Base-by-base conservation (phyloP, 176 grass and related monocot species). In the Oryza australiensis region DNA sequence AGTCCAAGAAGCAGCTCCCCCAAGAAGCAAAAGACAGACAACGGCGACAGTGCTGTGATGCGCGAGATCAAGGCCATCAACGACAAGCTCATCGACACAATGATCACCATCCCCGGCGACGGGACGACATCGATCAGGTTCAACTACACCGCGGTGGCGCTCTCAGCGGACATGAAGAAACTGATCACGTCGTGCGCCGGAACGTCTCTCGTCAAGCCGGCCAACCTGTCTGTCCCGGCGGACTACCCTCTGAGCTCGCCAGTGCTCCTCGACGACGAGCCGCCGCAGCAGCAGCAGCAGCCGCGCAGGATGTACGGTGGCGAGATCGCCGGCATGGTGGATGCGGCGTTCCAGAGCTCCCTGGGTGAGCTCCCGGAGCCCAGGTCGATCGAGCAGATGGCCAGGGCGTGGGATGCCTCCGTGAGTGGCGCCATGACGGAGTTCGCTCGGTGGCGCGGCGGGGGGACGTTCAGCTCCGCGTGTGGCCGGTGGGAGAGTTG, bases 181-280 rank as follows among this genome's bases (percentile, higher is more conserved):
- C 55, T 43, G 12, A 14, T 84, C 69, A 49, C 38, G 0, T n/a
- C 51, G 62, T 57, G 1, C 14, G 14, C 77, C 22, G 70, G 49
- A 71, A 33, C 26, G 23, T 48, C 68, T 43, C 16, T 76, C 0
- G 12, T 59, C 13, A 42, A 29, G 62, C 7, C 59, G 12, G 20
- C 10, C 1, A 82, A 41, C 20, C 28, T 89, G 14, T 29, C 76
- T 3, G 46, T 86, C 32, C 77, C 82, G 0, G 41, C 64, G 7
- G 83, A 82, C n/a, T 89, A 85, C 32, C 83, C 83, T 1, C 20
- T 3, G 33, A 81, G 72, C 64, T 86, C 87, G 9, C 87, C 83
- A 12, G 46, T 77, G 34, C 29, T 82, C 12, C 0, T 66, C 2
- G 62, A 27, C 5, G 3, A 60, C 22, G 22, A 27, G 45, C 14